phyloP scores from a whole-genome alignment of 2,329 filamentous ascomycete species.

The Lasiodiplodia sp. region DNA sequence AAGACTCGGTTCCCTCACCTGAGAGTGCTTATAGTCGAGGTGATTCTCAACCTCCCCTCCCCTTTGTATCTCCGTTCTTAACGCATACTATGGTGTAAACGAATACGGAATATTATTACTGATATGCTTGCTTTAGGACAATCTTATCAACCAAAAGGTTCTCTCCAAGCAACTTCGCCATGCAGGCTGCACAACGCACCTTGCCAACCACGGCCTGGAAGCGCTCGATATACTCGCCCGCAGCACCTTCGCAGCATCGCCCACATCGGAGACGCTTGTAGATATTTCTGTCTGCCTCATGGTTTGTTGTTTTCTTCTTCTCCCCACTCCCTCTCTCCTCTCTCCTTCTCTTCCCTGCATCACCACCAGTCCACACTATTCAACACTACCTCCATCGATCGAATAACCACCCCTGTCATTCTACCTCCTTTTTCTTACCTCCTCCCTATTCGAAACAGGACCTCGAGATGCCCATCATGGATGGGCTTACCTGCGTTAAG shows the following conservation, averaged over 20 bases:
- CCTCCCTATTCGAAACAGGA: constrained; percentile 31
- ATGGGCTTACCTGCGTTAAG: constrained; percentile 43
- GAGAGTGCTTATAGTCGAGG: constrained; percentile 22
- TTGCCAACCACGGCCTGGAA: constrained; percentile 44
- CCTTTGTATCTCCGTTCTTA: not conserved
- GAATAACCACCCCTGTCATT: too few relatives aligned
- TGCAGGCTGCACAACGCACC: constrained; percentile 39
- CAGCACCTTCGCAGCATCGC: constrained; percentile 2
- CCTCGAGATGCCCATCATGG: constrained; percentile 50
- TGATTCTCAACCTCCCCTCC: not conserved
- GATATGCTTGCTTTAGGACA: constrained; percentile 38
- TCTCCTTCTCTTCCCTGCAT: not conserved
- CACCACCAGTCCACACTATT: not conserved
- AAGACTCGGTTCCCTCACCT: not conserved
- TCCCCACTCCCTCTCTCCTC: not conserved
- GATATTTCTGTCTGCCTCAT: constrained; percentile 44
- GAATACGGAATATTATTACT: constrained; percentile 30
- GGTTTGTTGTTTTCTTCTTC: not conserved
- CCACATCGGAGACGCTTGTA: not conserved
- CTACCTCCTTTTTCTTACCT: not conserved
- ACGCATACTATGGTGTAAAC: too few relatives aligned
- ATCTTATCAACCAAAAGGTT: constrained; percentile 47
- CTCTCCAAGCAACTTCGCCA: constrained; percentile 43
- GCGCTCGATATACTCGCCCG: constrained; percentile 38
- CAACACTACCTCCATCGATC: too few relatives aligned